Conservation (phyloP, 495 filamentous ascomycete species). For the Aspergillus mulundensis region DNA sequence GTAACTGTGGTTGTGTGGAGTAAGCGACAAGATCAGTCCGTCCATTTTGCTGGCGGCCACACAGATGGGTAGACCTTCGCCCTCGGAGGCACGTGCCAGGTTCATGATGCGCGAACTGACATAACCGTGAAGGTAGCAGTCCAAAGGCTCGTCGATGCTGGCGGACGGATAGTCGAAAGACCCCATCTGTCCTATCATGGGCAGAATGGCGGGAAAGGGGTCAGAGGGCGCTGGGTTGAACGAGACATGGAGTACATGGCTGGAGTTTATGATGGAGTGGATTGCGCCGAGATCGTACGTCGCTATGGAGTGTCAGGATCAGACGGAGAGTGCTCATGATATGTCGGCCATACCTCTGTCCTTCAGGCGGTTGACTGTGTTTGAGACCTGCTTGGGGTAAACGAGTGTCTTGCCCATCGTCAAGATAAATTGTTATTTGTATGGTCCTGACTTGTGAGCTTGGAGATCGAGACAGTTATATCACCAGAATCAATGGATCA, state of each 20-base stretch:
- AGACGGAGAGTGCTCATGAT: background rate
- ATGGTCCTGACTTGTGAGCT: background rate
- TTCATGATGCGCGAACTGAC: slow-evolving; percentile 76
- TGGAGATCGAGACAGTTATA: background rate
- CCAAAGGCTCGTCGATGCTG: slow-evolving; percentile 59
- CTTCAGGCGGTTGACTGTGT: slow-evolving; percentile 69
- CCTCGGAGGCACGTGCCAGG: slow-evolving; percentile 50
- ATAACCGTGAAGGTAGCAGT: slow-evolving; percentile 88
- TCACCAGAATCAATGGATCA: background rate
- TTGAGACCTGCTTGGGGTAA: slow-evolving; percentile 63
- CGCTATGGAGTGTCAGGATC: slow-evolving; percentile 41
- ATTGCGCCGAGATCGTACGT: slow-evolving; percentile 73
- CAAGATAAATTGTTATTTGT: background rate
- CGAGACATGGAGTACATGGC: slow-evolving; percentile 77
- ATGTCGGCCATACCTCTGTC: slow-evolving; percentile 51
- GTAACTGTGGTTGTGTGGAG: slow-evolving; percentile 76
- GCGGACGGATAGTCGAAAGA: slow-evolving; percentile 62
- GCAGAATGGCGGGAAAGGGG: slow-evolving; percentile 72
- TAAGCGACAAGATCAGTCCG: slow-evolving; percentile 71
- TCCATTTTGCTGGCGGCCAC: slow-evolving; percentile 67
- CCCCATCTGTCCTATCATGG: slow-evolving; percentile 86
- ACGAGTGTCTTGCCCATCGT: slow-evolving; percentile 51
- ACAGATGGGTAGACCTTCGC: slow-evolving; percentile 56
- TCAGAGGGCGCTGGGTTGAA: slow-evolving; percentile 61
- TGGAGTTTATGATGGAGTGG: slow-evolving; percentile 74